Conservation (phyloP, 805 yeast genomes). For the Middelhovenomyces tepae region DNA sequence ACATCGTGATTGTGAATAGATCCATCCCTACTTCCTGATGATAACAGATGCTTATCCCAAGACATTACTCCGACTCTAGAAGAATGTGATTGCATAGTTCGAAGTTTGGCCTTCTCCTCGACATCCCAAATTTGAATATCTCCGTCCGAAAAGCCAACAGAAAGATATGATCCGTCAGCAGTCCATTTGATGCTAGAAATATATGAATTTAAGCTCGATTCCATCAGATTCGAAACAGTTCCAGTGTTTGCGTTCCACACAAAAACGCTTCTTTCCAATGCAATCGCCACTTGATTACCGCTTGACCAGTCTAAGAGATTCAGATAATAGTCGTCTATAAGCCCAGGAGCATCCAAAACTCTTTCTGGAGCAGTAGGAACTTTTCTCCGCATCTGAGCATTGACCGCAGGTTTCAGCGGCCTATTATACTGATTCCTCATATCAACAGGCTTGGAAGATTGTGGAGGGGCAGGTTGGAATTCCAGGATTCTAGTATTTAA, state of each 20-base stretch:
- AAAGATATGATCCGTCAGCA: conserved; percentile 76
- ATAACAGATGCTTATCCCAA: conserved; percentile 75
- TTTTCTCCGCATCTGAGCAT: conserved; percentile 37
- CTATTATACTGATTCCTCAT: conserved; percentile 28
- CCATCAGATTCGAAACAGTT: conserved; percentile 59
- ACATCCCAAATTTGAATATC: conserved; percentile 89
- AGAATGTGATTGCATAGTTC: conserved; percentile 69
- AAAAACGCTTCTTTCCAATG: conserved; percentile 73
- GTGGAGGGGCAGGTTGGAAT: conserved; percentile 83
- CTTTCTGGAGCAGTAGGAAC: conserved; percentile 85
- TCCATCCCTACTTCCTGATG: conserved; percentile 86
- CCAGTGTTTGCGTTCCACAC: conserved; percentile 90
- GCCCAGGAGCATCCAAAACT: conserved; percentile 93
- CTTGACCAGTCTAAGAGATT: conserved; percentile 83
- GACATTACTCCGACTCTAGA: conserved; percentile 75
- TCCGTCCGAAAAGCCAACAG: conserved; percentile 80
- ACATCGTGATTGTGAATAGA: conserved; percentile 84
- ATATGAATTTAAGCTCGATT: conserved; percentile 33
- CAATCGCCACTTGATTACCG: conserved; percentile 77
- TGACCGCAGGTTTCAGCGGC: conserved; percentile 25
- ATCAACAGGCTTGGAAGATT: conserved; percentile 30
- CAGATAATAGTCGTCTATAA: conserved; percentile 84
- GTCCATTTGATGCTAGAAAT: conserved; percentile 84
- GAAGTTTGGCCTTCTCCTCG: conserved; percentile 58
- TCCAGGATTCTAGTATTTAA: conserved; percentile 75